These are phyloP conservation scores for Phycomyces blakesleeanus DNA, from an alignment of 192 early-diverging fungal genomes.

Conservation along the genomic window DNA sequence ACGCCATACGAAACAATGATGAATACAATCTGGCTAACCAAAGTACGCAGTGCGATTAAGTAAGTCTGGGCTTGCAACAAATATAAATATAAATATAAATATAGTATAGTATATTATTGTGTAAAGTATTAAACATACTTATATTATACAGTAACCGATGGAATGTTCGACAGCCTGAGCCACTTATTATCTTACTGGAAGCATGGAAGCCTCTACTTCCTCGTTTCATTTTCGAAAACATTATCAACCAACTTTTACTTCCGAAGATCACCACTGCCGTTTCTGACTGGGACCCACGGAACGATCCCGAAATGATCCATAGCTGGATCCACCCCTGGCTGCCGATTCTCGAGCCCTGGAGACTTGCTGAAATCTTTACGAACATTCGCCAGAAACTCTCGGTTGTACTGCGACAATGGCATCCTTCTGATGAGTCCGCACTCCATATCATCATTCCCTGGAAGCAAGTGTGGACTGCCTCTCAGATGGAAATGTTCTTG, in stretches of 20 bases:
- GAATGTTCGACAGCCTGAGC: conserved; percentile 63
- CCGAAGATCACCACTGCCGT: conserved; percentile 70
- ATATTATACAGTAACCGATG: conserved; percentile 60
- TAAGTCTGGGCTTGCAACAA: conserved; percentile 43
- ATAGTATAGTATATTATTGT: too few relatives aligned
- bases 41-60: conserved; percentile 74
- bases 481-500: conserved; percentile 61
- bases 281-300: conserved; percentile 58
- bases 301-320: conserved; percentile 57
- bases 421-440: conserved; percentile 55
- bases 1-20: conserved; percentile 78
- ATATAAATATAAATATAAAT: too few relatives aligned
- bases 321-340: conserved; percentile 84
- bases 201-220: conserved; percentile 69
- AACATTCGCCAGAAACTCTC: conserved; percentile 61
- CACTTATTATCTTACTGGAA: conserved; percentile 64
- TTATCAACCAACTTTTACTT: conserved; percentile 73
- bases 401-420: conserved; percentile 55
- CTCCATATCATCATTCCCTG: conserved; percentile 55
- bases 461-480: conserved; percentile 51
- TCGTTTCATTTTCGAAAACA: conserved; percentile 66
- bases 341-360: conserved; percentile 51
- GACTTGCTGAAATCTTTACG: conserved; percentile 47
- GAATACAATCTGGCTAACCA: conserved; percentile 73
- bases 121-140: conserved; percentile 1